phyloP scores from a whole-genome alignment of 108 stramenopile genomes.

The Nitzschia putrida region DNA sequence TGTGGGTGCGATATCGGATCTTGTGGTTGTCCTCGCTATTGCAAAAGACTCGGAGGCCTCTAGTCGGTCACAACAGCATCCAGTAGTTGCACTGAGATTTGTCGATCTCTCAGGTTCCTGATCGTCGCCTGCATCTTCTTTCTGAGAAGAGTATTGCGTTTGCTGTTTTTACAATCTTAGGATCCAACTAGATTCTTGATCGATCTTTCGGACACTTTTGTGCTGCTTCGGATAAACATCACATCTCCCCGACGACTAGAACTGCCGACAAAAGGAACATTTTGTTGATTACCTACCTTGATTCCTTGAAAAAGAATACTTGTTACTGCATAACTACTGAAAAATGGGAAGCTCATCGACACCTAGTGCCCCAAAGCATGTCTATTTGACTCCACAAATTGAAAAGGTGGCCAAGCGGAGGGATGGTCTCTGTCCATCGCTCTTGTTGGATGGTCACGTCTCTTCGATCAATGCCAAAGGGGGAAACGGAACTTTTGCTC shows the following conservation, averaged over 20 bases:
- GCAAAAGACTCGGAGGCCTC: slow-evolving; percentile 4
- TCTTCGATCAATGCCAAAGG: slow-evolving; percentile 12
- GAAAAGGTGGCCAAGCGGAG: slow-evolving; percentile 38
- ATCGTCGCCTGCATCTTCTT: not conserved
- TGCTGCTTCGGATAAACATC: not conserved
- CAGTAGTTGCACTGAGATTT: not conserved
- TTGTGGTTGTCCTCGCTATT: not conserved
- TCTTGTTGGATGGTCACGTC: slow-evolving; percentile 26
- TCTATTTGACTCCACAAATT: slow-evolving; percentile 59
- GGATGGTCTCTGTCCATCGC: slow-evolving; percentile 44
- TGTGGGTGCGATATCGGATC: not conserved
- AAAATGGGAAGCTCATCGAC: slow-evolving; percentile 3
- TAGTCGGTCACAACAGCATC: not conserved
- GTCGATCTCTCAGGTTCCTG: not conserved
- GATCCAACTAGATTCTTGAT: not conserved
- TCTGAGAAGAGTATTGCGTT: not conserved
- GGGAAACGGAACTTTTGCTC: slow-evolving; percentile 21
- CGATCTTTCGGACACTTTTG: not conserved
- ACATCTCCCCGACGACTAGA: too few relatives aligned
- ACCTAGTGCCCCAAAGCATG: not conserved
- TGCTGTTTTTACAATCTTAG: not conserved
- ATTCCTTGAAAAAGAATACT: not conserved
- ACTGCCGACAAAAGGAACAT: too few relatives aligned
- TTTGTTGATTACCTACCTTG: not conserved
- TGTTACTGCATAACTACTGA: not conserved